Evolutionary conservation across 345 rosid genomes (phyloP).

Genomic region (Lepidium aucheri): DNA sequence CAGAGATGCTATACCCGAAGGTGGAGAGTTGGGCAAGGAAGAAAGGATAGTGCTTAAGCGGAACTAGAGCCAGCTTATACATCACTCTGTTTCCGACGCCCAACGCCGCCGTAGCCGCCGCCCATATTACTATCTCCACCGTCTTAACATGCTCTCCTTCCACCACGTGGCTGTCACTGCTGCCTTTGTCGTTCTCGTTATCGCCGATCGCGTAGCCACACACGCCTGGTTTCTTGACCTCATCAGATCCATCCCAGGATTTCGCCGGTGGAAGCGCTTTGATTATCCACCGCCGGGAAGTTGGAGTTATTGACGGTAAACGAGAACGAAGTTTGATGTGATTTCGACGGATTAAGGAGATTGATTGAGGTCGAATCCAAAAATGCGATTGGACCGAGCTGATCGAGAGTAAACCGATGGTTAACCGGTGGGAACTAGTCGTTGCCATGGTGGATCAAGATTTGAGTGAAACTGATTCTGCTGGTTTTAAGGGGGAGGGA

Average conservation of each 20-base stretch:
- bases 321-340: not conserved
- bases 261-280: conserved; percentile 24
- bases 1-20: conserved; percentile 47
- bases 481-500: not conserved
- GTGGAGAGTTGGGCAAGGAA: conserved; percentile 96
- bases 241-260: conserved; percentile 31
- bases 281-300: conserved; percentile 13
- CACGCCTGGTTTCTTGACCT: conserved; percentile 24
- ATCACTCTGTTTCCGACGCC: conserved; percentile 84
- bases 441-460: conserved; percentile 35
- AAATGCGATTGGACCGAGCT: conserved; percentile 18
- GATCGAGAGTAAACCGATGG: conserved; percentile 24
- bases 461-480: not conserved
- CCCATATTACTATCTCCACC: conserved; percentile 54
- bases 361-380: conserved; percentile 2
- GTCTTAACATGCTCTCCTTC: conserved; percentile 17
- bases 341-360: conserved; percentile 21
- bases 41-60: conserved; percentile 81
- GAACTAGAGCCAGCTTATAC: conserved; percentile 76
- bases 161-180: conserved; percentile 18
- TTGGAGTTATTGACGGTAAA: conserved; percentile 20
- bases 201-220: conserved; percentile 41
- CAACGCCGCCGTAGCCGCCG: conserved; percentile 58
- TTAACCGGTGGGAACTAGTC: conserved; percentile 38
- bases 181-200: conserved; percentile 17